Percentiles rank a stretch among this genome's conserved stretches.
Evolutionary conservation across 2,329 filamentous ascomycete genomes (phyloP).

Genomic region (Clonostachys solani): DNA sequence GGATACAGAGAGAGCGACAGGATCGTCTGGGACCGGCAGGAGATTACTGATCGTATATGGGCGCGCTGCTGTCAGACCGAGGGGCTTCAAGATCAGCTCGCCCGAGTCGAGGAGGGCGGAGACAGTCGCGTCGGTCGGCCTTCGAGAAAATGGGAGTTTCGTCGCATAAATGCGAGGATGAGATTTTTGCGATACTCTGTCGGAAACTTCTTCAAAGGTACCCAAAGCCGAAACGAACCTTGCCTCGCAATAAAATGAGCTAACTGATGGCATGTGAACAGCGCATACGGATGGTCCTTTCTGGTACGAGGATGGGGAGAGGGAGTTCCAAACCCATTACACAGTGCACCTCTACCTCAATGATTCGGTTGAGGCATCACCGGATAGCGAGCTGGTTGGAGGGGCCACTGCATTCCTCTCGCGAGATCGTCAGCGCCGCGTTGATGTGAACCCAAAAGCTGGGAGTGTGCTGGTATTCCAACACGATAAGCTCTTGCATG

Average conservation of each 20-base stretch:
- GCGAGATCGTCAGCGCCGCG: slow-evolving; percentile 27
- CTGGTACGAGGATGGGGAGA: slow-evolving; percentile 42
- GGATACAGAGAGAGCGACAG: slow-evolving; percentile 66
- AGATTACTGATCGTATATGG: slow-evolving; percentile 60
- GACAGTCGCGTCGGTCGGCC: slow-evolving; percentile 2
- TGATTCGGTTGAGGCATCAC: slow-evolving; percentile 13
- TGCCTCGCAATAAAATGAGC: no score
- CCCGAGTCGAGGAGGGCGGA: slow-evolving; percentile 18
- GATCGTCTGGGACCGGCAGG: slow-evolving; percentile 68
- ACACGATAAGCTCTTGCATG: slow-evolving; percentile 45
- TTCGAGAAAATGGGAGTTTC: slow-evolving; percentile 31
- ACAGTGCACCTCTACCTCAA: slow-evolving; percentile 49
- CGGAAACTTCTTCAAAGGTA: slow-evolving; percentile 67
- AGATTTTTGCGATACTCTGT: slow-evolving; percentile 69
- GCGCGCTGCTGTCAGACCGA: slow-evolving; percentile 43
- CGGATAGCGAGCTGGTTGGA: slow-evolving; percentile 30
- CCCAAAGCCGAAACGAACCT: slow-evolving; percentile 6
- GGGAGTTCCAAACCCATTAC: slow-evolving; percentile 39
- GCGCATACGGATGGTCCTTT: slow-evolving; percentile 67
- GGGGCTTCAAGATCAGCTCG: slow-evolving; percentile 34
- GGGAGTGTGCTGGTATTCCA: slow-evolving; percentile 60
- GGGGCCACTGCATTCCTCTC: slow-evolving; percentile 54
- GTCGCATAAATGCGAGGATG: slow-evolving; percentile 66
- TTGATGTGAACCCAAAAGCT: slow-evolving; percentile 51
- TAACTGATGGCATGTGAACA: slow-evolving; percentile 16